A percentile compares a stretch with the other conserved stretches of the same genome.
Evolutionary conservation across 768 basidiomycete species (phyloP).

Genomic region (Hericium rajendrae): DNA sequence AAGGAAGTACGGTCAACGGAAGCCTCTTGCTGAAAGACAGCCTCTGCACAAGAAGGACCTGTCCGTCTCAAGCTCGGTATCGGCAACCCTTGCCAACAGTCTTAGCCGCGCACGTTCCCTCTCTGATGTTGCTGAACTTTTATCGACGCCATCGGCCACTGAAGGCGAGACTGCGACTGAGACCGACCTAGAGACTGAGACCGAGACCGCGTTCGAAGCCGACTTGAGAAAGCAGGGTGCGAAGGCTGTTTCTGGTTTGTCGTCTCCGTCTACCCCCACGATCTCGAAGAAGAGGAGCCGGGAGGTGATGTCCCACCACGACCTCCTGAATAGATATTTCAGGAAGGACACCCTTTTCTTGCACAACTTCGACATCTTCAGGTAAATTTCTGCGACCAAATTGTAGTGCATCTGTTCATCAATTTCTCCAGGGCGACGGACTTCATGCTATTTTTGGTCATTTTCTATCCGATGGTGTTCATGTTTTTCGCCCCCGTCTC

Average conservation of each 20-base stretch:
- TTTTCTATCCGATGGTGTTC: conserved; percentile 55
- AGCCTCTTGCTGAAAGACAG: conserved; percentile 78
- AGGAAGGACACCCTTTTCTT: conserved; percentile 76
- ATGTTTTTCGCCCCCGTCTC: conserved; percentile 54
- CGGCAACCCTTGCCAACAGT: not conserved
- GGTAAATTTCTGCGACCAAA: conserved; percentile 37
- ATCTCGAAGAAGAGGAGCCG: conserved; percentile 11
- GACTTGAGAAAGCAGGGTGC: not conserved
- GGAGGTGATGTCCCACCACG: conserved; percentile 59
- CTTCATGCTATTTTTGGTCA: conserved; percentile 65
- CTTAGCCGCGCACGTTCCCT: conserved; percentile 6
- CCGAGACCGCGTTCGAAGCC: conserved; percentile 19
- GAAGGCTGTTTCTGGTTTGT: not conserved
- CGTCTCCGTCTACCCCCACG: not conserved
- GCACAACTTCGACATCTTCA: conserved; percentile 72
- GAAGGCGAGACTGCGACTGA: conserved; percentile 71
- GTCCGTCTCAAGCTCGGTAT: conserved; percentile 5
- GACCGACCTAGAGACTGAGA: conserved; percentile 45
- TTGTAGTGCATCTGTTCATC: not conserved
- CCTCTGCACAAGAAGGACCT: conserved; percentile 36
- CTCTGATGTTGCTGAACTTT: conserved; percentile 10
- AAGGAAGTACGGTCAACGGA: conserved; percentile 86
- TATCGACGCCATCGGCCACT: conserved; percentile 51
- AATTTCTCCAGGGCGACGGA: conserved; percentile 61
- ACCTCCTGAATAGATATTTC: conserved; percentile 86